phyloP scores from a whole-genome alignment of 1,284 basidiomycete species.

The Puccinia novopanici region DNA sequence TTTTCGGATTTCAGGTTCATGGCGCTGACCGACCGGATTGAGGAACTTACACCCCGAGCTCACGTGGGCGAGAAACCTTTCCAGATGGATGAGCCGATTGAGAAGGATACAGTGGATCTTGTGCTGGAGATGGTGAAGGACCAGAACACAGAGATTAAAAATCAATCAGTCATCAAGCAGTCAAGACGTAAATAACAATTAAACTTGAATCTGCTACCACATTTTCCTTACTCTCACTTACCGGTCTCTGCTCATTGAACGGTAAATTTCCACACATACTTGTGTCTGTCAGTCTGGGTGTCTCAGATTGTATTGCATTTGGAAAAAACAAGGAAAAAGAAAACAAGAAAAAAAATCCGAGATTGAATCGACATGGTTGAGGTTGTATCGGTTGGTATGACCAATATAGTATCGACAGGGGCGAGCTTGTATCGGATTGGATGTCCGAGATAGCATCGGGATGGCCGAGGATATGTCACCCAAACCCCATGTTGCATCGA shows the following conservation, averaged over 20 bases:
- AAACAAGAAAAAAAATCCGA: too few species aligned
- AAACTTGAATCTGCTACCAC: slow-evolving; percentile 1
- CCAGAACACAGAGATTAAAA: slow-evolving; percentile 96
- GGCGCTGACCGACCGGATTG: slow-evolving; percentile 87
- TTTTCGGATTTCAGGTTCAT: slow-evolving; percentile 73
- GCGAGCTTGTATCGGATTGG: too few species aligned
- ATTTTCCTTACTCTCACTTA: background rate
- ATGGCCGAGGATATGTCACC: too few species aligned
- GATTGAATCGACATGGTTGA: too few species aligned
- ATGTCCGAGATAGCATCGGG: too few species aligned
- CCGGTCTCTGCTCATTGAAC: slow-evolving; percentile 4
- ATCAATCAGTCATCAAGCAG: too few species aligned
- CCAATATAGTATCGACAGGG: too few species aligned
- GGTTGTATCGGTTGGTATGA: too few species aligned
- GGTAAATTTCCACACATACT: background rate
- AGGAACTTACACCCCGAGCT: slow-evolving; percentile 72
- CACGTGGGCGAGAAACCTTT: slow-evolving; percentile 66
- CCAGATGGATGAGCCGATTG: slow-evolving; percentile 62
- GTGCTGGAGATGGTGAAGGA: slow-evolving; percentile 84
- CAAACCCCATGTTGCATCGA: too few species aligned
- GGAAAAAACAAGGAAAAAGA: too few species aligned
- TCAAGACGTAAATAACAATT: slow-evolving; percentile 72
- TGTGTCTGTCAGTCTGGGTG: slow-evolving; percentile 68
- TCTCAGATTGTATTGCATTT: too few species aligned
- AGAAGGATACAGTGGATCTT: slow-evolving; percentile 75